These are phyloP conservation scores for Fonsecaea erecta DNA, from an alignment of 2,329 filamentous ascomycete genomes.

Conservation along the genomic window DNA sequence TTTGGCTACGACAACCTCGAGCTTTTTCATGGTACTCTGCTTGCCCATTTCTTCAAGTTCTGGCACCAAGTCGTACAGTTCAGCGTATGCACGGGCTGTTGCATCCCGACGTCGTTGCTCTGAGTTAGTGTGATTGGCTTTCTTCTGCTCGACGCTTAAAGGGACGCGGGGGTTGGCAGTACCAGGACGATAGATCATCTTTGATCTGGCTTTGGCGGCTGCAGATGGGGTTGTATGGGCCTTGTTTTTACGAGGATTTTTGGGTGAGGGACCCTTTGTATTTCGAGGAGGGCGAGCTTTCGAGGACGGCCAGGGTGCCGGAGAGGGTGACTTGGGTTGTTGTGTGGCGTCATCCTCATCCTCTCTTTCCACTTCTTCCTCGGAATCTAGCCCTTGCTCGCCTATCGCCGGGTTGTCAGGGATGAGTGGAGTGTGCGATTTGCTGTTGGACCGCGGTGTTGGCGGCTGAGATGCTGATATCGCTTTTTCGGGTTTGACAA, in stretches of 20 bases:
- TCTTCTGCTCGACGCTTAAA: constrained; percentile 36
- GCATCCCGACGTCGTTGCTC: constrained; percentile 38
- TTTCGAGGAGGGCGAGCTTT: constrained; percentile 25
- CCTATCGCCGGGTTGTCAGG: constrained; percentile 5
- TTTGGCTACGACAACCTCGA: constrained; percentile 37
- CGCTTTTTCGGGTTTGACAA: constrained; percentile 26
- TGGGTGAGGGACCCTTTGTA: constrained; percentile 22
- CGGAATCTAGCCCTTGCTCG: constrained; percentile 29
- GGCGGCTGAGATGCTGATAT: constrained; percentile 25
- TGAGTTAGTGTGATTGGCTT: constrained; percentile 38
- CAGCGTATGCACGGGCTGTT: constrained; percentile 35
- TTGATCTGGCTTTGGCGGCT: constrained; percentile 23
- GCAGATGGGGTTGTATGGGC: constrained; percentile 13
- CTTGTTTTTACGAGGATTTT: constrained; percentile 26
- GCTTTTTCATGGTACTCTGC: constrained; percentile 39
- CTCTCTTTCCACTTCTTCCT: constrained; percentile 28
- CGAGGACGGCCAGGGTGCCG: constrained; percentile 30
- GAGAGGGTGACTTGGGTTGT: constrained; percentile 28
- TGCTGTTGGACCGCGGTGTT: constrained; percentile 30
- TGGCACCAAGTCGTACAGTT: constrained; percentile 37
- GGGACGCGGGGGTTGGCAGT: constrained; percentile 28
- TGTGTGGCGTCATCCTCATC: constrained; percentile 24
- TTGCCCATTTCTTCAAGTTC: constrained; percentile 35
- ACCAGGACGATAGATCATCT: constrained; percentile 16
- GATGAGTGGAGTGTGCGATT: constrained; percentile 28